These are phyloP conservation scores for Hypoxylon sp. DNA, from an alignment of 2,329 filamentous ascomycete species.

Conservation along the genomic window DNA sequence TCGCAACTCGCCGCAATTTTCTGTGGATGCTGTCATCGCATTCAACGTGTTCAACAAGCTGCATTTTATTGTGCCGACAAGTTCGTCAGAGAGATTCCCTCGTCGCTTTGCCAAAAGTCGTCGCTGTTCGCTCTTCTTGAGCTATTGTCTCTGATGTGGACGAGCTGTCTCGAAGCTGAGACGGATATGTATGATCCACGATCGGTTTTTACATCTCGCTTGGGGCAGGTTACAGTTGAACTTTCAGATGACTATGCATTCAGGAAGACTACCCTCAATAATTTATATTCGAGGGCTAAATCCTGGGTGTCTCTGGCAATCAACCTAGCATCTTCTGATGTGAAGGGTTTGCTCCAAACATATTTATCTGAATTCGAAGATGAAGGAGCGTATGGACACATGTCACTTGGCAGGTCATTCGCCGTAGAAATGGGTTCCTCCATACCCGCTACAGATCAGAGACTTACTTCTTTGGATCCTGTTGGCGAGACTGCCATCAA, in stretches of 20 bases:
- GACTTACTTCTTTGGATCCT: constrained; percentile 84
- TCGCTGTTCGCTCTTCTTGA: constrained; percentile 95
- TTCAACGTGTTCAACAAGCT: constrained; percentile 90
- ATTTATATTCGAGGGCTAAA: constrained; percentile 82
- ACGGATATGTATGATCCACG: constrained; percentile 93
- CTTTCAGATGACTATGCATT: constrained; percentile 94
- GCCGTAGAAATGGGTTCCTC: constrained; percentile 91
- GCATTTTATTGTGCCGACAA: constrained; percentile 87
- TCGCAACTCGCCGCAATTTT: constrained; percentile 89
- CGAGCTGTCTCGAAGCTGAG: constrained; percentile 92
- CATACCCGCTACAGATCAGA: constrained; percentile 88
- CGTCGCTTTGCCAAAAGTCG: constrained; percentile 88
- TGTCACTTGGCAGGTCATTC: constrained; percentile 93
- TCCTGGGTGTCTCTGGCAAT: constrained; percentile 86
- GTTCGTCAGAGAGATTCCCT: constrained; percentile 87
- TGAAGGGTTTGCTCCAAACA: constrained; percentile 95
- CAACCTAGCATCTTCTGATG: constrained; percentile 88
- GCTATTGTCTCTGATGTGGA: constrained; percentile 94
- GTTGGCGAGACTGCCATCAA: constrained; percentile 84
- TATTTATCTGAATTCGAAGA: constrained; percentile 97
- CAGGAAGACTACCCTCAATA: constrained; percentile 83
- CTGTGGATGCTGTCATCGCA: constrained; percentile 91
- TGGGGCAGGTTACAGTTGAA: constrained; percentile 85
- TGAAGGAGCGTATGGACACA: constrained; percentile 89
- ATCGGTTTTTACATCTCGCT: constrained; percentile 82